These are phyloP conservation scores for Metarhizium robertsii DNA, from an alignment of 2,329 filamentous ascomycete species.

Conservation along the genomic window DNA sequence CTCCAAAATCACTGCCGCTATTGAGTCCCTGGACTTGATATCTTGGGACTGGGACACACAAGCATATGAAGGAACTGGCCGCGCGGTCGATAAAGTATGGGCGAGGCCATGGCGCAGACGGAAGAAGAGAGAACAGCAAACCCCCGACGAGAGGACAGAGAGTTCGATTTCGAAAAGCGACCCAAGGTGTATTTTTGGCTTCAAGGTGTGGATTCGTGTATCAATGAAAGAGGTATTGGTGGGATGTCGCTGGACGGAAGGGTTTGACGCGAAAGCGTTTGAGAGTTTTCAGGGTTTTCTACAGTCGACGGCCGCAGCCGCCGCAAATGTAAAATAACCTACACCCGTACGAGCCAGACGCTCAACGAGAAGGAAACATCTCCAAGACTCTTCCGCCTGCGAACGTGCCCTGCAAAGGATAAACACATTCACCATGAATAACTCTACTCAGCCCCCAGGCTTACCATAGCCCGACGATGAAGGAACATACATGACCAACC, in stretches of 20 bases:
- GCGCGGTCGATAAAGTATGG: slow-evolving; percentile 68
- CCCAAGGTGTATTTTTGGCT: slow-evolving; percentile 41
- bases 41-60: slow-evolving; percentile 55
- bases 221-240: slow-evolving; percentile 34
- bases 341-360: neutral
- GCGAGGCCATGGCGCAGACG: slow-evolving; percentile 61
- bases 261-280: slow-evolving; percentile 63
- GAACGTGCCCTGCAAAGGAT: too few relatives aligned
- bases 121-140: slow-evolving; percentile 41
- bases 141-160: slow-evolving; percentile 14
- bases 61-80: slow-evolving; percentile 47
- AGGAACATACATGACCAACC: too few relatives aligned
- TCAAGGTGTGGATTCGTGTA: slow-evolving; percentile 42
- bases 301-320: slow-evolving; percentile 30
- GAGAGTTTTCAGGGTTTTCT: slow-evolving; percentile 83
- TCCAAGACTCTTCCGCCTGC: too few relatives aligned
- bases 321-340: neutral
- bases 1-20: slow-evolving; percentile 28
- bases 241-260: slow-evolving; percentile 56
- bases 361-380: too few relatives aligned
- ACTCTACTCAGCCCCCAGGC: too few relatives aligned
- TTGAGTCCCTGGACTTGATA: slow-evolving; percentile 47
- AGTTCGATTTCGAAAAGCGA: slow-evolving; percentile 9
- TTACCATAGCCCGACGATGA: too few relatives aligned
- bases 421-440: too few relatives aligned